Conservation (phyloP, 2,329 filamentous ascomycete species). For the Bipolaris gigantea region DNA sequence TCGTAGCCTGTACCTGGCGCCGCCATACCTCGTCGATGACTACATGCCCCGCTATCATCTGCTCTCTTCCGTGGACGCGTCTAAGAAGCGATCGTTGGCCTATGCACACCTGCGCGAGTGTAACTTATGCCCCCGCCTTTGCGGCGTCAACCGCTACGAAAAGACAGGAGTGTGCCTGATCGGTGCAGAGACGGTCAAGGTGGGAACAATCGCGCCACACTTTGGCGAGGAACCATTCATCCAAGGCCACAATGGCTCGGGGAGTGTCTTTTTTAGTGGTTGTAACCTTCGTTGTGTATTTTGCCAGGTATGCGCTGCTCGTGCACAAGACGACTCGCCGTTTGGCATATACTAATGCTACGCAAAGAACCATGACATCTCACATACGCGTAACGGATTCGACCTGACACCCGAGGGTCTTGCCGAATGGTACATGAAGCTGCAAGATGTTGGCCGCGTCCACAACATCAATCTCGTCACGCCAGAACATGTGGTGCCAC, state of each 20-base stretch:
- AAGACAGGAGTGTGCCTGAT: constrained; percentile 78
- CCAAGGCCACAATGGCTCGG: constrained; percentile 78
- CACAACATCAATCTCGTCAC: constrained; percentile 91
- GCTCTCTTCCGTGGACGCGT: constrained; percentile 67
- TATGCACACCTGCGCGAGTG: constrained; percentile 77
- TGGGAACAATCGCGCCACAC: constrained; percentile 83
- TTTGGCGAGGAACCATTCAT: constrained; percentile 80
- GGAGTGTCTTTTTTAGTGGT: constrained; percentile 79
- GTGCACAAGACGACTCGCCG: not conserved
- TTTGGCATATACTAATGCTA: not conserved
- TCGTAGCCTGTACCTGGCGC: constrained; percentile 56
- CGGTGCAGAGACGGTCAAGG: constrained; percentile 70
- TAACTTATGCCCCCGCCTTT: constrained; percentile 77
- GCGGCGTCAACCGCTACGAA: constrained; percentile 79
- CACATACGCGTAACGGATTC: constrained; percentile 78
- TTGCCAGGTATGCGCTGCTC: constrained; percentile 21
- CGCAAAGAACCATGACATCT: constrained; percentile 70
- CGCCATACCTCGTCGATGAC: constrained; percentile 70
- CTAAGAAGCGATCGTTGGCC: constrained; percentile 72
- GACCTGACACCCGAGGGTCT: constrained; percentile 78
- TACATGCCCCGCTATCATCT: constrained; percentile 74
- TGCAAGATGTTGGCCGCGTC: constrained; percentile 77
- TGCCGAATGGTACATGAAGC: constrained; percentile 79
- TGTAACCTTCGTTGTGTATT: constrained; percentile 72
- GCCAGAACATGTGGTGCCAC: constrained; percentile 83